Evolutionary conservation across 371 early-diverging fungal species (phyloP).

Genomic region (Zychaea mexicana): DNA sequence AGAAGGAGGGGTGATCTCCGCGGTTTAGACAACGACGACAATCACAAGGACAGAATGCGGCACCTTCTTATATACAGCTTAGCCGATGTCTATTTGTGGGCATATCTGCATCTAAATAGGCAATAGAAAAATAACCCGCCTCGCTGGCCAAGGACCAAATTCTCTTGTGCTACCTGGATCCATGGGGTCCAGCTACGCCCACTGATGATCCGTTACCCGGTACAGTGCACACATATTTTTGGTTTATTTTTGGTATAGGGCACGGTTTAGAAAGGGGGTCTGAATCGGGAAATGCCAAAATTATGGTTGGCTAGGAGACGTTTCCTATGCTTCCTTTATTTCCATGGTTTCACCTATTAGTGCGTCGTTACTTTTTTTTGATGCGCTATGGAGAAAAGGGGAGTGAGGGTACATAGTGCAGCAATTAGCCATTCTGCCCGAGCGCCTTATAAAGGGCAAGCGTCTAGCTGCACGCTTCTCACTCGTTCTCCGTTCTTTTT

Average conservation of each 20-base stretch:
- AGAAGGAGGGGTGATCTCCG: neutral
- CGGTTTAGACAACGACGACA: too few relatives aligned
- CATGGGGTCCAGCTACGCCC: neutral
- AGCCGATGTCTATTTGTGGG: neutral
- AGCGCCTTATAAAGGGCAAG: neutral
- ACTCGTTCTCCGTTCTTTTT: neutral
- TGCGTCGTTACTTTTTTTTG: constrained; percentile 2
- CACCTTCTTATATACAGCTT: neutral
- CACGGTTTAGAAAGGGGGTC: neutral
- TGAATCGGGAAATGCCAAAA: neutral
- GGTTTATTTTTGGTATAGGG: neutral
- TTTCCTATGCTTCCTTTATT: neutral
- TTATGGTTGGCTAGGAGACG: neutral
- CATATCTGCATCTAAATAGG: constrained; percentile 2
- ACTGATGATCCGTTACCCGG: constrained; percentile 1
- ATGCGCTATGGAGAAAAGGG: neutral
- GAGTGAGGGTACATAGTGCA: neutral
- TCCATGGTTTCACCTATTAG: constrained; percentile 4
- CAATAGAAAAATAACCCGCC: neutral
- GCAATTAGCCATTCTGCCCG: neutral
- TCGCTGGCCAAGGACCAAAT: neutral
- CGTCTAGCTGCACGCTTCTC: neutral
- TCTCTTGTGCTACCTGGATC: neutral
- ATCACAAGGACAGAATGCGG: too few relatives aligned
- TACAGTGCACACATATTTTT: too few relatives aligned